Conservation (phyloP, 129 eudicot species). For the Tagetes erecta region DNA sequence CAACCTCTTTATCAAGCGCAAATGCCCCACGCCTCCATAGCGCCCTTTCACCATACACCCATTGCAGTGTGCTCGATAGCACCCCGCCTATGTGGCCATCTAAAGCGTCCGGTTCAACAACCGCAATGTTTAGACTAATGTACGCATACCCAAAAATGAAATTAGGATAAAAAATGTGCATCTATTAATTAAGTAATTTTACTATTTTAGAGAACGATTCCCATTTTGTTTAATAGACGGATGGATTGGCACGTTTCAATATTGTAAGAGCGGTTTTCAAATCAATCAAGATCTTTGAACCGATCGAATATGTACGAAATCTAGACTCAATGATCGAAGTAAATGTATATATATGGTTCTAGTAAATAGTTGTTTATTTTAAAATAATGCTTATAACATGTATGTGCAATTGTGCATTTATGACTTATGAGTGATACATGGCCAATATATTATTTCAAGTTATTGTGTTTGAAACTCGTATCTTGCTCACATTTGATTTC, state of each 20-base stretch:
- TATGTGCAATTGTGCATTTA: background rate
- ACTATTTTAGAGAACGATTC: conserved; percentile 10
- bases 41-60: too few species aligned
- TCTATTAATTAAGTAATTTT: too few species aligned
- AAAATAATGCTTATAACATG: conserved; percentile 2
- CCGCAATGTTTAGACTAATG: too few species aligned
- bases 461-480: background rate
- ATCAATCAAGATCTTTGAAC: conserved; percentile 11
- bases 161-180: too few species aligned
- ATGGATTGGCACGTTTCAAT: conserved; percentile 28
- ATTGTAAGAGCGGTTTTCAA: background rate
- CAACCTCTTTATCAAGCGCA: too few species aligned
- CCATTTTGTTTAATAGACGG: conserved; percentile 29
- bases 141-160: too few species aligned
- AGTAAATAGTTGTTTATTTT: background rate
- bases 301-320: conserved; percentile 9
- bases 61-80: too few species aligned
- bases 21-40: too few species aligned
- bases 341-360: background rate
- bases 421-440: background rate
- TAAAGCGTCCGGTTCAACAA: too few species aligned
- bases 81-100: too few species aligned
- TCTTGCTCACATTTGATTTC: background rate
- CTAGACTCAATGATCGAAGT: conserved; percentile 3
- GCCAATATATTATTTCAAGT: background rate